Evolutionary conservation across 106 monocot species (phyloP), one percentile per base, ranked within the genome.

Genomic region (Posidonia australis): DNA sequence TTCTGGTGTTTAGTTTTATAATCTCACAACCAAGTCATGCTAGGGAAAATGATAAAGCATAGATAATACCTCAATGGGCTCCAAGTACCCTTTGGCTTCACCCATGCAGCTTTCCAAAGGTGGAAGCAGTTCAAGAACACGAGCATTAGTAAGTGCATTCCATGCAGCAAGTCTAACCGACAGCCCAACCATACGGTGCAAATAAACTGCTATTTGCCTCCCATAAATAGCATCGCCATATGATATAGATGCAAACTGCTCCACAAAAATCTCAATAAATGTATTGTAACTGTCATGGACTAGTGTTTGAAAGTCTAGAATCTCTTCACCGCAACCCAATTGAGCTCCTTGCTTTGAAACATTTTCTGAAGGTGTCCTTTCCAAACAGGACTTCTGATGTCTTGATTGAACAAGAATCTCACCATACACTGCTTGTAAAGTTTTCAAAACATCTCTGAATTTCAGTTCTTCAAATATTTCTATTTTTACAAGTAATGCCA

Each of bases 61-160:
- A n/a, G n/a, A n/a, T n/a, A n/a, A n/a, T n/a, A 89, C 96, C 96
- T 98, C 96, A 36, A 67, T 36, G 68, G 96, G 96, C 46, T 87
- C 81, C 71, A 85, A 63, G 65, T 91, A 98, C 21, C 91, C 87
- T 65, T 83, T 66, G 51, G 81, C 70, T 53, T 67, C 78, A 71
- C 67, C 82, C 22, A 87, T 27, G 47, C 96, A 98, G 44, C 74
- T 68, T 19, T 81, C 83, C 46, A 83, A 27, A 22, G 80, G 67
- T 46, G 96, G 96, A 64, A 98, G 60, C 20, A 87, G 83, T 65
- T 91, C 90, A 66, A 87, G 87, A 28, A 83, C 73, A 77, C 51
- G 66, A 62, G 74, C 51, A 82, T 79, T 85, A 74, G 87, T 67
- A 31, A 98, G 67, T 45, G 79, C 70, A 73, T 87, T 91, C 96